Evolutionary conservation across 805 yeast genomes (phyloP).

Genomic region (Wickerhamiella domercqiae): DNA sequence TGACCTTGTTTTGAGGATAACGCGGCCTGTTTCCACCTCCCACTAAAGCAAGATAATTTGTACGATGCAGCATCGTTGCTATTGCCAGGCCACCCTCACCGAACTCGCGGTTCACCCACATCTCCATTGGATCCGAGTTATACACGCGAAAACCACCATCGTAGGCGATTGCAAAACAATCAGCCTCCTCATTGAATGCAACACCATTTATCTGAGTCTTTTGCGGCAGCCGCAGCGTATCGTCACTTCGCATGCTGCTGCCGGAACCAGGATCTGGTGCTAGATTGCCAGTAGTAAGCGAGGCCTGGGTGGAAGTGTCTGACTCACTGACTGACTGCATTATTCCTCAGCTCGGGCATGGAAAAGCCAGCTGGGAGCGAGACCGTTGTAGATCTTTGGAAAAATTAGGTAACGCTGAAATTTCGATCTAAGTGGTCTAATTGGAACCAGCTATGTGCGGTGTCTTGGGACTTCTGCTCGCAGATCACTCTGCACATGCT

Average conservation of each 20-base stretch:
- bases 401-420: too few species aligned
- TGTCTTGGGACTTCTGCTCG: constrained; percentile 70
- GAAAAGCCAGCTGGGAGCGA: too few species aligned
- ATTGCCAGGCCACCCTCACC: constrained; percentile 52
- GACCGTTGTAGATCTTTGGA: too few species aligned
- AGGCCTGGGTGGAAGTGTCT: too few species aligned
- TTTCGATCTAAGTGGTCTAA: too few species aligned
- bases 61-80: constrained; percentile 71
- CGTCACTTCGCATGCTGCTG: background rate
- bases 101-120: constrained; percentile 44
- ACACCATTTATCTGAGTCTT: constrained; percentile 32
- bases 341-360: too few species aligned
- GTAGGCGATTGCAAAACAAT: constrained; percentile 75
- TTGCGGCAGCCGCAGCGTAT: background rate
- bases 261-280: too few species aligned
- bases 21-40: constrained; percentile 80
- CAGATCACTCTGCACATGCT: constrained; percentile 55
- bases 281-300: too few species aligned
- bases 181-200: constrained; percentile 75
- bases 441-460: constrained; percentile 94
- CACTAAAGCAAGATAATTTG: constrained; percentile 76
- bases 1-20: constrained; percentile 61
- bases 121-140: constrained; percentile 74
- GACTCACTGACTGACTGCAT: too few species aligned
- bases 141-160: constrained; percentile 73